phyloP scores from a whole-genome alignment of 2,329 filamentous ascomycete genomes.

The Diaporthe ilicicola region DNA sequence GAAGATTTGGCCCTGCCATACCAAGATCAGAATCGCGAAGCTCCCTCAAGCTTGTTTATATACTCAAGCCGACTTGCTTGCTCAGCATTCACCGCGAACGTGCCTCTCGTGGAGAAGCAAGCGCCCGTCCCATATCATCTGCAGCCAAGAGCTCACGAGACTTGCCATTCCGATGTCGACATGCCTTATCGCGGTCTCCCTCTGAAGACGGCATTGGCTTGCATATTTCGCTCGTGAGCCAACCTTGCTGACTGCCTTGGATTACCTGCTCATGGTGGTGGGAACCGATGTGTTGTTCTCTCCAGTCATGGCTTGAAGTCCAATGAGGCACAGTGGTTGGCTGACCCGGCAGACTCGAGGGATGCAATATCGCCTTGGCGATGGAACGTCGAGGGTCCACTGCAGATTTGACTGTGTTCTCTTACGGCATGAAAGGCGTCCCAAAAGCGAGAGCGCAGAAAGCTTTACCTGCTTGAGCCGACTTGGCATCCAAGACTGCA shows the following conservation, averaged over 20 bases:
- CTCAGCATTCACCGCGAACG: neutral
- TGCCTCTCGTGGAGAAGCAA: neutral
- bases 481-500: constrained; percentile 8
- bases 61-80: neutral
- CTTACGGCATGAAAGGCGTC: neutral
- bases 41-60: neutral
- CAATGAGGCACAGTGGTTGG: constrained; percentile 6
- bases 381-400: constrained; percentile 13
- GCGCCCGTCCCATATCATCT: neutral
- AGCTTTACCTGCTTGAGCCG: constrained; percentile 13
- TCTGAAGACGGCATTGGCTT: constrained; percentile 9
- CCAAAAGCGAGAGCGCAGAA: constrained; percentile 10
- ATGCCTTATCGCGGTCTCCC: constrained; percentile 9
- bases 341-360: neutral
- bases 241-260: constrained; percentile 19
- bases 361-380: constrained; percentile 17
- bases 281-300: constrained; percentile 12
- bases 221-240: constrained; percentile 19
- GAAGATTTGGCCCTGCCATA: neutral
- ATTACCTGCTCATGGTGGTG: constrained; percentile 19
- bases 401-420: neutral
- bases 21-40: no score
- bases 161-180: constrained; percentile 19
- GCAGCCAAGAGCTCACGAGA: constrained; percentile 22
- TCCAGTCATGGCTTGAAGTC: constrained; percentile 11